Evolutionary conservation across 495 filamentous ascomycete genomes (phyloP).

Genomic region (Talaromyces trachyspermus): DNA sequence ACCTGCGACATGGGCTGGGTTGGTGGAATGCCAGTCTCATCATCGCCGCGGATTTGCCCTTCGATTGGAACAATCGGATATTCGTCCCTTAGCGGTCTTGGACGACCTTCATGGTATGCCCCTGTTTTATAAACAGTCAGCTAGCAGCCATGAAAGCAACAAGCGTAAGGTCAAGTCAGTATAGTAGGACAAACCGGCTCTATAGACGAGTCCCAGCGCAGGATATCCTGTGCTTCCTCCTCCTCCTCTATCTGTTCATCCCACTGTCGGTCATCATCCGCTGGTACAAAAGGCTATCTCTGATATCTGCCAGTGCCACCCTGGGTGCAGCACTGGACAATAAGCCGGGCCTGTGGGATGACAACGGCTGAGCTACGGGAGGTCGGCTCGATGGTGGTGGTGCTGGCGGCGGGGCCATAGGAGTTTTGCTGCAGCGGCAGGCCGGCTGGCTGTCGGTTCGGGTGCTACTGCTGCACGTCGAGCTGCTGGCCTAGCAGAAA

Average conservation of each 20-base stretch:
- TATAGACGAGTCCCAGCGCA: conserved; percentile 75
- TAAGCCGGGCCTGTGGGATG: conserved; percentile 10
- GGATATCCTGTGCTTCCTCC: conserved; percentile 59
- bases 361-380: conserved; percentile 11
- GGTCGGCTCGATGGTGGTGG: conserved; percentile 21
- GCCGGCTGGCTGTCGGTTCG: neutral
- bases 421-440: neutral
- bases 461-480: conserved; percentile 9
- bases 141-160: too few relatives aligned
- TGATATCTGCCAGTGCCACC: conserved; percentile 42
- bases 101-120: conserved; percentile 7
- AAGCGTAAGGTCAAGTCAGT: too few relatives aligned
- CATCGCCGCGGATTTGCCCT: conserved; percentile 15
- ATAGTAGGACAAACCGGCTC: conserved; percentile 32
- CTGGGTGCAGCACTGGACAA: conserved; percentile 4
- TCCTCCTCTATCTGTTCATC: conserved; percentile 70
- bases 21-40: conserved; percentile 39
- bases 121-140: too few relatives aligned
- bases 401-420: conserved; percentile 2
- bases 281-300: conserved; percentile 68
- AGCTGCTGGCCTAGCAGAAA: conserved; percentile 27
- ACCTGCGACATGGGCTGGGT: conserved; percentile 47
- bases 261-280: conserved; percentile 70
- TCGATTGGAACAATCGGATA: conserved; percentile 3
- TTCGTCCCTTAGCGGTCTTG: conserved; percentile 3